These are phyloP conservation scores for Allium cepa DNA, from an alignment of 106 monocot species.

Conservation along the genomic window DNA sequence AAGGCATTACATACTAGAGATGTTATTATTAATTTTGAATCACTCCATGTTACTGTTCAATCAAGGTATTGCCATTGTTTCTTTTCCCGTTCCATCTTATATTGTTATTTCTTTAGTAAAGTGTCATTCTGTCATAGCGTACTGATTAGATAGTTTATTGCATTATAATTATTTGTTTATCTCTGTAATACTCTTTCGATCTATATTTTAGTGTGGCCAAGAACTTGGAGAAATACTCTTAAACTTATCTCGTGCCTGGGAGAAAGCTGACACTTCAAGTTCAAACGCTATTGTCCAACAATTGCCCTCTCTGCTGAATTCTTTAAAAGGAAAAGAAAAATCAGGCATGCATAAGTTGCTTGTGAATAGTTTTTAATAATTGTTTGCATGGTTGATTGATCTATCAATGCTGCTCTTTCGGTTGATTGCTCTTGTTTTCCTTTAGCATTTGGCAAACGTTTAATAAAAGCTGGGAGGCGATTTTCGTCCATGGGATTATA, in stretches of 20 bases:
- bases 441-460: constrained; percentile 63
- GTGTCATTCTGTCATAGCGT: too few relatives aligned
- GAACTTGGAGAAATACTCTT: constrained; percentile 53
- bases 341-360: constrained; percentile 27
- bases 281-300: constrained; percentile 38
- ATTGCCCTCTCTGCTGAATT: constrained; percentile 39
- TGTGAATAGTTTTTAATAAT: background rate
- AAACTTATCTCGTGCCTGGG: constrained; percentile 63
- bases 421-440: background rate
- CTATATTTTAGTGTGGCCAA: constrained; percentile 36
- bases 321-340: constrained; percentile 31
- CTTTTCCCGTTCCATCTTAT: too few relatives aligned
- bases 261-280: constrained; percentile 49
- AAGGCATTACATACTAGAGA: too few relatives aligned
- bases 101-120: too few relatives aligned
- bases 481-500: constrained; percentile 64
- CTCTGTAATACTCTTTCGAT: too few relatives aligned
- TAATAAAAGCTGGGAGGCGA: constrained; percentile 55
- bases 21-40: too few relatives aligned
- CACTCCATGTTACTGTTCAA: too few relatives aligned
- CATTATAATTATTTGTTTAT: too few relatives aligned
- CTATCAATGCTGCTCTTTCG: background rate
- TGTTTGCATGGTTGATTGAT: background rate
- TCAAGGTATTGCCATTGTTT: too few relatives aligned
- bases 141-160: too few relatives aligned